Evolutionary conservation across 1,284 basidiomycete genomes (phyloP), one percentile per base, ranked within the genome.

Genomic region (Vanrija sp.): DNA sequence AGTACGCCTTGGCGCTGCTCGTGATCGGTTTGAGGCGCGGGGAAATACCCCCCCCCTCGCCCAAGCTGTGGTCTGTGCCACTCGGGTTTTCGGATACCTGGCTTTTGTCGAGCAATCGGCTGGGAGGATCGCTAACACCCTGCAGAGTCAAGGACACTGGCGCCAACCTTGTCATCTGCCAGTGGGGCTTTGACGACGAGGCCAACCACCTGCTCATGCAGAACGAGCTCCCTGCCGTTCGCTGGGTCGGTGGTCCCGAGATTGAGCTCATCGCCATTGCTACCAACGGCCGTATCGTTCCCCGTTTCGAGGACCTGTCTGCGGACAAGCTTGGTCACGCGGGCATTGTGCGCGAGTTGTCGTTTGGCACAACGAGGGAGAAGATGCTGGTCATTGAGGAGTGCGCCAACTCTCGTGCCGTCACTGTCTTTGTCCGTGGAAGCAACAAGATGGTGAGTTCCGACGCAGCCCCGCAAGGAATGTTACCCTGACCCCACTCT

Each of bases 181-280:
- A 98, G 76, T 99, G 95, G 95, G 95, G 95, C 62, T 99, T 99
- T 74, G 95, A 99, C 72, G 96, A 99, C 74, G 95, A 98, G 80
- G 95, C 95, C 54, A 99, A 99, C 75, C 95, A 98, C 75, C 69
- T 98, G 69, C 78, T 99, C 65, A 91, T 98, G 87, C 94, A 97
- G 80, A 97, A 98, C 72, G 89, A 94, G 15, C 81, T 99, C 43
- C 96, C 95, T 43, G 91, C 95, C n/a, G 95, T 98, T 23, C 84
- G 95, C 73, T 98, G 96, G 95, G 95, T 98, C 54, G 95, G 95
- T 60, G 96, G 95, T 19, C 95, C 96, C 2, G 95, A 99, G 76
- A 96, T 99, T 61, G 95, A 98, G 89, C 82, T 98, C 58, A 98
- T 98, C 65, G 96, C 95, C 18, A 98, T 99, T 71, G 96, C 96